Conservation (phyloP, 2,329 filamentous ascomycete genomes). For the Fusarium devonianum region DNA sequence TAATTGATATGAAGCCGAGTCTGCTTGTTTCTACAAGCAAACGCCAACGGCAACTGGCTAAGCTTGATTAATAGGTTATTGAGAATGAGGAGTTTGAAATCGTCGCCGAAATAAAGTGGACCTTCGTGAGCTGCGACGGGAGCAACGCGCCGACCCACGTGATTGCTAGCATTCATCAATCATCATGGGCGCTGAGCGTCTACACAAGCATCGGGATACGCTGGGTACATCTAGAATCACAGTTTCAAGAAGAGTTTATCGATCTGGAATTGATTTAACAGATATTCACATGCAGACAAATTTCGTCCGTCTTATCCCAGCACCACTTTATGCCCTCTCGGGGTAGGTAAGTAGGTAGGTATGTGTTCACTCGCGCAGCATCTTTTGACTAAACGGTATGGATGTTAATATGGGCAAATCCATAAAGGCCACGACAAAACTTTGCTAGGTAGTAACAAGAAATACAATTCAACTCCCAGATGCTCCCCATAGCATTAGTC, state of each 20-base stretch:
- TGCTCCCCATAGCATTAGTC: conserved; percentile 40
- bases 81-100: conserved; percentile 39
- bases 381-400: conserved; percentile 4
- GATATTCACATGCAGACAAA: background rate
- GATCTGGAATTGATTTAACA: background rate
- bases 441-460: conserved; percentile 34
- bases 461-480: conserved; percentile 41
- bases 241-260: no score
- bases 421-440: conserved; percentile 29
- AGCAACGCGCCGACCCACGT: conserved; percentile 2
- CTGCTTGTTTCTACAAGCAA: conserved; percentile 35
- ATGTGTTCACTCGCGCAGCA: background rate
- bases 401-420: conserved; percentile 10
- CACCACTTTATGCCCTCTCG: background rate
- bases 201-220: no score
- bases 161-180: no score
- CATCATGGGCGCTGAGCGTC: no score
- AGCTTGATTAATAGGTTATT: conserved; percentile 20
- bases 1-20: conserved; percentile 22
- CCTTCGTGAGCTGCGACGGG: conserved; percentile 23
- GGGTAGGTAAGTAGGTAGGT: no score
- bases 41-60: conserved; percentile 27
- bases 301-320: background rate
- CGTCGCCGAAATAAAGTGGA: conserved; percentile 38
- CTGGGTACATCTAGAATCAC: no score